A percentile compares a stretch with the other conserved stretches of the same genome.
phyloP scores from a whole-genome alignment of 2,329 filamentous ascomycete genomes.

The Myriosclerotinia scirpicola region DNA sequence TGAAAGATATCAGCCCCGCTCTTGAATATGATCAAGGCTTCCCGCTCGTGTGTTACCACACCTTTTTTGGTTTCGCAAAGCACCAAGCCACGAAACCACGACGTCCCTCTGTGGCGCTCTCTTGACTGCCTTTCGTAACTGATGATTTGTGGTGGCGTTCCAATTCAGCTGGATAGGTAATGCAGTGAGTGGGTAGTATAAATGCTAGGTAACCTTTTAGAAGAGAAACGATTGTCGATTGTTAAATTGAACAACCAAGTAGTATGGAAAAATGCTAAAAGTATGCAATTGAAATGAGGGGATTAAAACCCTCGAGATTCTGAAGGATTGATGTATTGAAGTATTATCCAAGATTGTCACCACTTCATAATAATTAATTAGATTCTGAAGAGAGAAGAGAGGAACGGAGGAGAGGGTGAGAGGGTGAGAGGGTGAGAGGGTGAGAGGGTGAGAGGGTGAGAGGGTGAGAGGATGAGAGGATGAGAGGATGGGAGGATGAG shows the following conservation, averaged over 20 bases:
- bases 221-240: not conserved
- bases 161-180: conserved; percentile 16
- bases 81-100: conserved; percentile 3
- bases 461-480: too few species aligned
- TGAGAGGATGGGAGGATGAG: too few species aligned
- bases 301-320: too few species aligned
- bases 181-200: not conserved
- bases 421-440: too few species aligned
- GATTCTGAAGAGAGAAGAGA: too few species aligned
- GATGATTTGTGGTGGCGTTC: conserved; percentile 16
- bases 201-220: not conserved
- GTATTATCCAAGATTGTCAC: too few species aligned
- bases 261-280: too few species aligned
- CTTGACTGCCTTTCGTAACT: conserved; percentile 1
- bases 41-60: conserved; percentile 23
- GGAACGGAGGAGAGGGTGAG: too few species aligned
- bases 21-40: conserved; percentile 13
- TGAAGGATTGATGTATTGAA: too few species aligned
- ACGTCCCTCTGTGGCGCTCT: conserved; percentile 16
- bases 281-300: too few species aligned
- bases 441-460: too few species aligned
- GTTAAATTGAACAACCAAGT: not conserved
- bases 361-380: too few species aligned
- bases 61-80: conserved; percentile 9
- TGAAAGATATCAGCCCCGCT: conserved; percentile 24